These are phyloP conservation scores for Tolypocladium amazonense DNA, from an alignment of 2,329 filamentous ascomycete genomes.

Conservation along the genomic window DNA sequence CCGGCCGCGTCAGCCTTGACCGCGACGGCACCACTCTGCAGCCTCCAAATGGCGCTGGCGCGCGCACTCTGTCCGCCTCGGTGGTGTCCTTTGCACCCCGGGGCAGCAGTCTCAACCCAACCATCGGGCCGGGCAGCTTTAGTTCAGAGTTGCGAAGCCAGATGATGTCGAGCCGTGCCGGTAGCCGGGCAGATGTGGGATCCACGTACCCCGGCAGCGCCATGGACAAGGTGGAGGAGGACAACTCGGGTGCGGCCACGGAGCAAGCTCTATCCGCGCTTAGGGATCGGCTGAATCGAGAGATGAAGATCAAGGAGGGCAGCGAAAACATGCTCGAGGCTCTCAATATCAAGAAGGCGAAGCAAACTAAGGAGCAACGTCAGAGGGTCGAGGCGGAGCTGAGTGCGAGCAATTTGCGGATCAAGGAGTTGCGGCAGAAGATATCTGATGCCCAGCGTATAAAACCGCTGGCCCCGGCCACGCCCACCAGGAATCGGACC, in stretches of 20 bases:
- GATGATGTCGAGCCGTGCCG: constrained; percentile 32
- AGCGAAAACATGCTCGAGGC: constrained; percentile 98
- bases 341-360: constrained; percentile 85
- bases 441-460: constrained; percentile 49
- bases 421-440: constrained; percentile 48
- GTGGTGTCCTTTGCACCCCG: constrained; percentile 55
- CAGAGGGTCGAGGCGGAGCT: constrained; percentile 76
- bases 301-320: constrained; percentile 95
- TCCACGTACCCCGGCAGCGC: constrained; percentile 26
- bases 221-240: constrained; percentile 52
- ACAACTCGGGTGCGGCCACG: constrained; percentile 41
- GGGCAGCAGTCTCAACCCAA: constrained; percentile 59
- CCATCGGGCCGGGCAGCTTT: constrained; percentile 72
- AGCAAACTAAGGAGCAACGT: constrained; percentile 83
- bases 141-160: constrained; percentile 74
- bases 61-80: constrained; percentile 40
- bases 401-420: constrained; percentile 71
- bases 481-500: constrained; percentile 41
- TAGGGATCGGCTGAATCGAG: constrained; percentile 80
- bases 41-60: constrained; percentile 31
- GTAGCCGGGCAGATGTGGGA: constrained; percentile 24
- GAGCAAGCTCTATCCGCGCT: constrained; percentile 68
- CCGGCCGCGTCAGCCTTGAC: constrained; percentile 37
- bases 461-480: constrained; percentile 34
- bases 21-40: constrained; percentile 42